Conservation (phyloP, 192 early-diverging fungal genomes). For the Backusella mclennaniae region DNA sequence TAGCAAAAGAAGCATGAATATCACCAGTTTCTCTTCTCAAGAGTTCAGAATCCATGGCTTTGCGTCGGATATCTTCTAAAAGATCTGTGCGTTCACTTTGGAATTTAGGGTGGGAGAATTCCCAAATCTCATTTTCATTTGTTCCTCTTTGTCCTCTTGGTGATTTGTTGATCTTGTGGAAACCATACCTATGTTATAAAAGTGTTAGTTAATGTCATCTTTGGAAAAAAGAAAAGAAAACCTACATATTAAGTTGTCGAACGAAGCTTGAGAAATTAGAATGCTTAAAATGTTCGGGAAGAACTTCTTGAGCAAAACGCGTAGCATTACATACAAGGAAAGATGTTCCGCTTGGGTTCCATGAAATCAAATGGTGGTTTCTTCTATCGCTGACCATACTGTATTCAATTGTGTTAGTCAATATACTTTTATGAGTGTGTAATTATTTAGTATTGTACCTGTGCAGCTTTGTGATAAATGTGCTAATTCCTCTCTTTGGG, state of each 20-base stretch:
- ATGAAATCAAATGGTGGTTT: conserved; percentile 65
- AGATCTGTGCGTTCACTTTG: conserved; percentile 53
- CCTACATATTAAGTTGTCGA: conserved; percentile 92
- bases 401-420: neutral
- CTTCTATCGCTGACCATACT: conserved; percentile 62
- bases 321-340: conserved; percentile 71
- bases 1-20: conserved; percentile 55
- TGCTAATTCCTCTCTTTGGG: conserved; percentile 14
- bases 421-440: neutral
- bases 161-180: conserved; percentile 75
- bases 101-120: conserved; percentile 65
- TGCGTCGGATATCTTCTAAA: conserved; percentile 71
- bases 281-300: conserved; percentile 89
- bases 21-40: conserved; percentile 62
- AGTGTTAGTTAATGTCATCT: neutral
- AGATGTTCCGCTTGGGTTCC: conserved; percentile 66
- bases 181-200: conserved; percentile 47
- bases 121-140: conserved; percentile 69
- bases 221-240: conserved; percentile 40
- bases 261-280: conserved; percentile 90
- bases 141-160: conserved; percentile 58
- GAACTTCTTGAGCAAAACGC: conserved; percentile 77
- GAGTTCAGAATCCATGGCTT: conserved; percentile 66
- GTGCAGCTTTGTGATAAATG: conserved; percentile 19
- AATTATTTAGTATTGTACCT: conserved; percentile 9